A percentile compares a stretch with the other conserved stretches of the same genome.
phyloP scores from a whole-genome alignment of 2,329 filamentous ascomycete species.

The Neofusicoccum cordaticola region DNA sequence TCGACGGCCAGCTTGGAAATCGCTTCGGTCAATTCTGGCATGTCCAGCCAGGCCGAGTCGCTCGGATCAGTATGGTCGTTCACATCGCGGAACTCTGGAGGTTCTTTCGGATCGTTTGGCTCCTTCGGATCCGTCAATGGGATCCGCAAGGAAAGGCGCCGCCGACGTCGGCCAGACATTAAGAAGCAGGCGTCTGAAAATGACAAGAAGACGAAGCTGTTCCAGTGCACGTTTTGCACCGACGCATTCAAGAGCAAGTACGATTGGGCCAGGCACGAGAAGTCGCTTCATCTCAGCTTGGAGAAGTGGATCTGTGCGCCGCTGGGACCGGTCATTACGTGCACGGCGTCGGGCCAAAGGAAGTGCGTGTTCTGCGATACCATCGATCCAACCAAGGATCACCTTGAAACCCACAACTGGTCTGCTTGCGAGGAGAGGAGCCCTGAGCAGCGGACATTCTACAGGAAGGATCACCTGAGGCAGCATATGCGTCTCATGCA shows the following conservation, averaged over 20 bases:
- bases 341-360: constrained; percentile 55
- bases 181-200: not conserved
- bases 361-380: constrained; percentile 60
- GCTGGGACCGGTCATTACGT: constrained; percentile 54
- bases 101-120: constrained; percentile 38
- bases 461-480: constrained; percentile 61
- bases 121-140: constrained; percentile 28
- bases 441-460: constrained; percentile 61
- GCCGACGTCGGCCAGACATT: constrained; percentile 44
- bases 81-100: constrained; percentile 57
- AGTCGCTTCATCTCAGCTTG: constrained; percentile 37
- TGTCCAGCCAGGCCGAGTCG: constrained; percentile 48
- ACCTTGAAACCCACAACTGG: constrained; percentile 60
- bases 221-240: constrained; percentile 41
- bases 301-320: constrained; percentile 56
- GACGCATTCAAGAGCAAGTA: constrained; percentile 41
- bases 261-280: constrained; percentile 42
- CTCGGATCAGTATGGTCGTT: constrained; percentile 57
- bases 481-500: constrained; percentile 62
- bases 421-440: constrained; percentile 65
- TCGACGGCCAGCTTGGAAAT: constrained; percentile 56
- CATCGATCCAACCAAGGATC: constrained; percentile 52
- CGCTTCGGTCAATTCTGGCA: constrained; percentile 48
- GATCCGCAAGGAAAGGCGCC: constrained; percentile 56
- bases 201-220: constrained; percentile 20